Evolutionary conservation across 768 basidiomycete species (phyloP), one percentile per base, ranked within the genome.

Genomic region (Leccinum broughii): DNA sequence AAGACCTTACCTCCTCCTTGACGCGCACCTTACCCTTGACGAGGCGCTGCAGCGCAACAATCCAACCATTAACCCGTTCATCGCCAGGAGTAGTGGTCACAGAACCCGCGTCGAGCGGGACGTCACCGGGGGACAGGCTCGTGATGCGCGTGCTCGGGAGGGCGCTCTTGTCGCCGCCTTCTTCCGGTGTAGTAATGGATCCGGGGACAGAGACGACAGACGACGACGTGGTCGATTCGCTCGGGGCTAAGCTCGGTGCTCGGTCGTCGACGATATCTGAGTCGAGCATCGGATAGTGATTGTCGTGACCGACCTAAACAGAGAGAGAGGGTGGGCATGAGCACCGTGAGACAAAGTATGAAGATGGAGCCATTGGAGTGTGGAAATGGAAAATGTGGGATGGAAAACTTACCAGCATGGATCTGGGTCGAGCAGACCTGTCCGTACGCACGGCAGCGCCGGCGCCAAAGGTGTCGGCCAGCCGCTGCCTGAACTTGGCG

Each of bases 11-110:
- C 65, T 68, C 62, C 20, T 71, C 68, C 34, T 55, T 60, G 53
- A 74, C 20, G 10, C 20, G 66, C 35, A 72, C 58, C 53, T 66
- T 70, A 1, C 60, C 73, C 55, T 74, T 73, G 59, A 73, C 24
- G 50, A 73, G 73, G 49, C 73, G 72, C n/a, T 73, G 72, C 34
- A 73, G 46, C 14, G 59, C 62, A 4, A 28, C 0, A n/a, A 66
- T 58, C 72, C 72, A 73, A 28, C 26, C 13, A 0, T 17, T n/a
- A 0, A 70, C 26, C 52, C 61, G 60, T 20, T 64, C 64, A 37
- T 62, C 62, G 26, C 13, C 3, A 14, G n/a, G 20, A 11, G 10
- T 22, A n/a, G 44, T 22, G 44, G 37, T 56, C 24, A 35, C 24
- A 2, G 46, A 10, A 15, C 15, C 48, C 2, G n/a, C 52, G 28